These are phyloP conservation scores for Huntiella abstrusa DNA, from an alignment of 2,329 filamentous ascomycete species.

Conservation along the genomic window DNA sequence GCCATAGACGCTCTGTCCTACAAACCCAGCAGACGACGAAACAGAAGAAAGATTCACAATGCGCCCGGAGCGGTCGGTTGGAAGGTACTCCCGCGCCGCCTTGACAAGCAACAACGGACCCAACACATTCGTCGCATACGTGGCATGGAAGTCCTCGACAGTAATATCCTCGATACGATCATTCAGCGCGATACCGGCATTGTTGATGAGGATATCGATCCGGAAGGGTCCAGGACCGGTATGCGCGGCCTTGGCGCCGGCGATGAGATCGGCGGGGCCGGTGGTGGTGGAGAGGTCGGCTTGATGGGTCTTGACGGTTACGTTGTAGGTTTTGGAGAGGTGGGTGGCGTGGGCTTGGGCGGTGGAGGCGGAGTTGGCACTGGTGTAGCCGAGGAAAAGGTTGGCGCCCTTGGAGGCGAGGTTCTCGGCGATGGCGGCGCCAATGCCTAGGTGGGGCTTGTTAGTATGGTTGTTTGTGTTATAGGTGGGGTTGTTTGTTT, in stretches of 20 bases:
- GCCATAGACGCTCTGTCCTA: slow-evolving; percentile 37
- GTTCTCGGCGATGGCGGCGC: slow-evolving; percentile 42
- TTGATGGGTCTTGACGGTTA: slow-evolving; percentile 44
- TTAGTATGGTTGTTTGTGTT: not conserved
- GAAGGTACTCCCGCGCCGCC: slow-evolving; percentile 51
- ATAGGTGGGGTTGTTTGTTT: not conserved
- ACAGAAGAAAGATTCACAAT: slow-evolving; percentile 38
- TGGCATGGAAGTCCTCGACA: slow-evolving; percentile 45
- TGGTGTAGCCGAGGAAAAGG: slow-evolving; percentile 52
- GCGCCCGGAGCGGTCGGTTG: slow-evolving; percentile 40
- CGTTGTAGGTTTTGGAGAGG: slow-evolving; percentile 36
- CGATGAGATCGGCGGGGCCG: slow-evolving; percentile 41
- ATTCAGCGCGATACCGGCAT: slow-evolving; percentile 56
- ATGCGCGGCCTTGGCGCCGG: slow-evolving; percentile 39
- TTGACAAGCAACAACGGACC: slow-evolving; percentile 64
- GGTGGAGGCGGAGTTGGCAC: slow-evolving; percentile 18
- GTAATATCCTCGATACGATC: slow-evolving; percentile 43
- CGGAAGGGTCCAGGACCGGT: slow-evolving; percentile 32
- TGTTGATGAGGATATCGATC: slow-evolving; percentile 76
- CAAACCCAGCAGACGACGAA: slow-evolving; percentile 32
- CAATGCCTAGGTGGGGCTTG: slow-evolving; percentile 40
- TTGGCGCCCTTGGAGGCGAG: slow-evolving; percentile 53
- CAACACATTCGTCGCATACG: slow-evolving; percentile 66
- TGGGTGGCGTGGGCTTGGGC: slow-evolving; percentile 43
- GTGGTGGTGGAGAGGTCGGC: slow-evolving; percentile 49